A percentile compares a stretch with the other conserved stretches of the same genome.
Conservation (phyloP, 768 basidiomycete genomes). For the Mycena indigotica region DNA sequence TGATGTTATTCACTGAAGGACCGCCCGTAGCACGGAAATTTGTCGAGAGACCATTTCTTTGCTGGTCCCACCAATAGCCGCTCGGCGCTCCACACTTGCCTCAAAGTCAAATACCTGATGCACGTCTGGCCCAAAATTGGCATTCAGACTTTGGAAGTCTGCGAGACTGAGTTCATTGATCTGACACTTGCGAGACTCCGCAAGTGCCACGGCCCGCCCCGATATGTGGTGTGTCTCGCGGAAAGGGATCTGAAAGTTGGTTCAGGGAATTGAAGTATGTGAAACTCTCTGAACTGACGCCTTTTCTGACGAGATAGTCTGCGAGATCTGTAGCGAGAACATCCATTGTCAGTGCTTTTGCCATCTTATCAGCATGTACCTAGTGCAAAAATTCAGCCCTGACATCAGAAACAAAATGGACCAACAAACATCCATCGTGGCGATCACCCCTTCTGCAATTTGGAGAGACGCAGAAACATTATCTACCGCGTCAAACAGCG, state of each 20-base stretch:
- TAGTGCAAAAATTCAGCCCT: constrained; percentile 36
- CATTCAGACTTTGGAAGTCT: constrained; percentile 77
- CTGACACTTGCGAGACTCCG: constrained; percentile 79
- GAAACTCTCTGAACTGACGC: constrained; percentile 56
- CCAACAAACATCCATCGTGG: constrained; percentile 67
- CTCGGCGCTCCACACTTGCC: constrained; percentile 87
- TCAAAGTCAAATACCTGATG: constrained; percentile 91
- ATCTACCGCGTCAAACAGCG: constrained; percentile 91
- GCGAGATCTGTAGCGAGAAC: constrained; percentile 98
- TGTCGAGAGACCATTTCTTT: constrained; percentile 83
- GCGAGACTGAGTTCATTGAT: constrained; percentile 78
- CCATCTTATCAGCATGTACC: constrained; percentile 93
- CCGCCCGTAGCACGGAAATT: constrained; percentile 70
- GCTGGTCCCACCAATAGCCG: constrained; percentile 92
- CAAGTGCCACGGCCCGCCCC: constrained; percentile 92
- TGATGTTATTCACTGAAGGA: constrained; percentile 47
- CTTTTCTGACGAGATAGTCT: constrained; percentile 98
- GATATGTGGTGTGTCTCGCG: constrained; percentile 98
- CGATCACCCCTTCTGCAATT: constrained; percentile 93
- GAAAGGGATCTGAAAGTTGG: constrained; percentile 81
- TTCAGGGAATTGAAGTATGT: constrained; percentile 1
- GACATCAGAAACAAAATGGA: neutral
- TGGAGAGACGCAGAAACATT: constrained; percentile 85
- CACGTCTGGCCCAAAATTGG: constrained; percentile 82
- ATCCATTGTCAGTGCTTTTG: constrained; percentile 89